Evolutionary conservation across 78 protist genomes (phyloP).

Genomic region (Creolimax fragrantissima): DNA sequence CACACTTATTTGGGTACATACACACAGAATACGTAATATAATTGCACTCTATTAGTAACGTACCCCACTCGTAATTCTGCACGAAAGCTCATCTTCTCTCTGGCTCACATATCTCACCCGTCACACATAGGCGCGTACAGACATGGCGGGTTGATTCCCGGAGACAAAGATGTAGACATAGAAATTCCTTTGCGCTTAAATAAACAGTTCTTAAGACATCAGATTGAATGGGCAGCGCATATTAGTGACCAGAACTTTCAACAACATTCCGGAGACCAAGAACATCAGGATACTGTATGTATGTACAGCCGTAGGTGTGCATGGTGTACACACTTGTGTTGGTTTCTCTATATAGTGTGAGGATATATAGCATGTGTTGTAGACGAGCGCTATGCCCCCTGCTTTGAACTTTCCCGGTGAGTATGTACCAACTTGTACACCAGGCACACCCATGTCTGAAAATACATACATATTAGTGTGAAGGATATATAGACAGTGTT

Average conservation of each 20-base stretch:
- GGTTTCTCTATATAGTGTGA: no score
- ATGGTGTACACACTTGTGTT: no score
- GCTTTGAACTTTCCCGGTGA: no score
- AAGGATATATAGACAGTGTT: no score
- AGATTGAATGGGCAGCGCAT: not conserved
- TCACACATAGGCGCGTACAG: not conserved
- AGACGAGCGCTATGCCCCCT: no score
- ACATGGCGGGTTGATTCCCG: not conserved
- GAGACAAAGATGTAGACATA: not conserved
- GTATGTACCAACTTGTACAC: no score
- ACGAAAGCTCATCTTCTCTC: not conserved
- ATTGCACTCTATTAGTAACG: not conserved
- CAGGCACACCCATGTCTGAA: no score
- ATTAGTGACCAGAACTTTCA: not conserved
- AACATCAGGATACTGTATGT: not conserved
- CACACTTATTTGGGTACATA: not conserved
- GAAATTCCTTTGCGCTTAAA: not conserved
- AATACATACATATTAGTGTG: no score
- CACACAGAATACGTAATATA: not conserved
- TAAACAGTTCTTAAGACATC: not conserved
- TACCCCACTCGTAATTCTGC: not conserved
- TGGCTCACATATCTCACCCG: not conserved
- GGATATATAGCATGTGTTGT: no score
- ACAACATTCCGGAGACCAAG: not conserved
- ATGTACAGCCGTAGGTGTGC: not conserved